These are phyloP conservation scores for Paramecium octaurelia DNA, from an alignment of 73 alveolate genomes.

Conservation along the genomic window DNA sequence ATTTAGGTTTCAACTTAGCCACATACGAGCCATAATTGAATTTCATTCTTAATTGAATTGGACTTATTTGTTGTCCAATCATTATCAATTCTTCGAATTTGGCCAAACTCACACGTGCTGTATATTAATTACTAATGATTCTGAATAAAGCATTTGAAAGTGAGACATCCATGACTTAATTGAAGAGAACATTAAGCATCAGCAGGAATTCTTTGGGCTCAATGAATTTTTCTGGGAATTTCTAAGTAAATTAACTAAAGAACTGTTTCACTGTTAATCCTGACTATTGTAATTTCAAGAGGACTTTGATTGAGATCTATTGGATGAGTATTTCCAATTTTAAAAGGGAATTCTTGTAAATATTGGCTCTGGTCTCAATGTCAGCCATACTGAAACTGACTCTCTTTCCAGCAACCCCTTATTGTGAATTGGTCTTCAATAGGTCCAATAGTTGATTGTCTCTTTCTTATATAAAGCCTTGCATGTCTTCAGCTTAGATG, in stretches of 20 bases:
- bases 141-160: background rate
- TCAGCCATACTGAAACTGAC: constrained; percentile 6
- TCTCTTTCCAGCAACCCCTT: background rate
- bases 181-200: background rate
- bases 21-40: background rate
- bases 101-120: constrained; percentile 4
- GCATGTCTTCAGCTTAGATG: constrained; percentile 27
- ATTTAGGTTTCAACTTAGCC: background rate
- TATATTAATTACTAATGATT: background rate
- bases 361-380: background rate
- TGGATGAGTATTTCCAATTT: constrained; percentile 32
- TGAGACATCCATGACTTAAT: background rate
- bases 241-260: background rate
- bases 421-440: background rate
- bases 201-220: constrained; percentile 25
- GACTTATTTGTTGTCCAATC: constrained; percentile 28
- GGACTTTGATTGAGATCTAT: background rate
- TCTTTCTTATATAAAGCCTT: background rate
- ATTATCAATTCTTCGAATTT: background rate
- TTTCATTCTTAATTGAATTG: constrained; percentile 47
- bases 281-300: background rate
- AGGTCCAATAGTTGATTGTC: constrained; percentile 12
- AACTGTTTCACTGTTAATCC: background rate
- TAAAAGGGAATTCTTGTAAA: background rate
- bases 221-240: constrained; percentile 33